Conservation (phyloP, 495 filamentous ascomycete genomes). For the Cladorrhinum samala region DNA sequence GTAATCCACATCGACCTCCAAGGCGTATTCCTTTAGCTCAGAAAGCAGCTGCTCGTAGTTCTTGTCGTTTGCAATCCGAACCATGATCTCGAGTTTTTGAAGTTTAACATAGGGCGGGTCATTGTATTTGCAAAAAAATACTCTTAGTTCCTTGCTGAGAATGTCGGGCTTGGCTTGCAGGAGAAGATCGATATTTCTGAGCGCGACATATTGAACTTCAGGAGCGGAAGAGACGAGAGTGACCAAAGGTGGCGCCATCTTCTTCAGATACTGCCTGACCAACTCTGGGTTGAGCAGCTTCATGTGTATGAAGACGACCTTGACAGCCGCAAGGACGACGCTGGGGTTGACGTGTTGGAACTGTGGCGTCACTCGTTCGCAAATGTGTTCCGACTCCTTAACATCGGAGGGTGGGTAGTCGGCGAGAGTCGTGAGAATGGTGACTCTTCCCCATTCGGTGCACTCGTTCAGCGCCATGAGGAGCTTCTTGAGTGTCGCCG, state of each 20-base stretch:
- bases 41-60: constrained; percentile 93
- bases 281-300: constrained; percentile 70
- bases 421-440: constrained; percentile 82
- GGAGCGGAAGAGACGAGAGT: constrained; percentile 93
- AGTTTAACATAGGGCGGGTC: constrained; percentile 97
- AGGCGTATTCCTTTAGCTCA: constrained; percentile 92
- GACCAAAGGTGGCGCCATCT: constrained; percentile 96
- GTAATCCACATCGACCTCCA: constrained; percentile 99
- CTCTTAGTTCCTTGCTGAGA: constrained; percentile 90
- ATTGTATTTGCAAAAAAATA: constrained; percentile 99
- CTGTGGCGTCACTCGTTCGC: constrained; percentile 89
- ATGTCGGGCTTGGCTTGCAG: constrained; percentile 95
- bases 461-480: constrained; percentile 97
- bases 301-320: constrained; percentile 98
- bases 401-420: constrained; percentile 81
- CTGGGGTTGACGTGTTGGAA: constrained; percentile 98
- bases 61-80: constrained; percentile 95
- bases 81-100: constrained; percentile 98
- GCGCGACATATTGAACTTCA: constrained; percentile 95
- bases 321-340: constrained; percentile 93
- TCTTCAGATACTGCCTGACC: constrained; percentile 78
- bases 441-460: constrained; percentile 98
- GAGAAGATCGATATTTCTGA: constrained; percentile 91
- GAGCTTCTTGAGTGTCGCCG: constrained; percentile 82
- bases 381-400: constrained; percentile 98